phyloP scores from a whole-genome alignment of 345 rosid species.

The Boechera divaricarpa region DNA sequence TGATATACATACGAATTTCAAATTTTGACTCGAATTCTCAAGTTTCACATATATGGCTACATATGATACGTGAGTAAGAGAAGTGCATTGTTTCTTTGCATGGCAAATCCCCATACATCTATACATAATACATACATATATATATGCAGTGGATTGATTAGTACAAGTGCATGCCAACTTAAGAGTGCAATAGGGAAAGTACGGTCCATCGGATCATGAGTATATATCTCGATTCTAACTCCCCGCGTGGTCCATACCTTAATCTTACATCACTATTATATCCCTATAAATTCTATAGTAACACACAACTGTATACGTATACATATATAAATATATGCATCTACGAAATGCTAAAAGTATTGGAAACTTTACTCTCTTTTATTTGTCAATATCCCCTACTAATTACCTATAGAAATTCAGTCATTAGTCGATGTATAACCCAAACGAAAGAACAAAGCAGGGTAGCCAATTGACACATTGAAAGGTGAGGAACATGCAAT shows the following conservation, averaged over 20 bases:
- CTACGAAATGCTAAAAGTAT: slow-evolving; percentile 4
- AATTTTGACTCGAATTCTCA: slow-evolving; percentile 34
- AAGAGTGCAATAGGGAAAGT: slow-evolving; percentile 40
- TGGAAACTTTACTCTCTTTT: slow-evolving; percentile 1
- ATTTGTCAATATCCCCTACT: slow-evolving; percentile 25
- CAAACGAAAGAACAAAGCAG: not conserved
- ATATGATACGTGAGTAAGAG: slow-evolving; percentile 41
- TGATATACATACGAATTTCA: slow-evolving; percentile 31
- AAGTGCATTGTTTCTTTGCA: slow-evolving; percentile 44
- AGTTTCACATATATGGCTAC: slow-evolving; percentile 44
- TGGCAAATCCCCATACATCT: slow-evolving; percentile 45
- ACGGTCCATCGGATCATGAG: slow-evolving; percentile 47
- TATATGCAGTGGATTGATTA: slow-evolving; percentile 39
- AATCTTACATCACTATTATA: slow-evolving; percentile 35
- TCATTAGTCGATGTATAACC: slow-evolving; percentile 10
- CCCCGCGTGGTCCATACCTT: slow-evolving; percentile 44
- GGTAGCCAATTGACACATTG: not conserved
- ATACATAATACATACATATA: not conserved
- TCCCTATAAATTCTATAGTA: slow-evolving; percentile 11
- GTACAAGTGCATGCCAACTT: slow-evolving; percentile 48
- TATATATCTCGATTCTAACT: slow-evolving; percentile 38
- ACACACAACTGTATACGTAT: not conserved
- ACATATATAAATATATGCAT: not conserved
- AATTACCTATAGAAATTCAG: slow-evolving; percentile 16
- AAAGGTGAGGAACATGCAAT: not conserved